phyloP scores from a whole-genome alignment of 768 basidiomycete genomes.

The Austroboletus eburneus region DNA sequence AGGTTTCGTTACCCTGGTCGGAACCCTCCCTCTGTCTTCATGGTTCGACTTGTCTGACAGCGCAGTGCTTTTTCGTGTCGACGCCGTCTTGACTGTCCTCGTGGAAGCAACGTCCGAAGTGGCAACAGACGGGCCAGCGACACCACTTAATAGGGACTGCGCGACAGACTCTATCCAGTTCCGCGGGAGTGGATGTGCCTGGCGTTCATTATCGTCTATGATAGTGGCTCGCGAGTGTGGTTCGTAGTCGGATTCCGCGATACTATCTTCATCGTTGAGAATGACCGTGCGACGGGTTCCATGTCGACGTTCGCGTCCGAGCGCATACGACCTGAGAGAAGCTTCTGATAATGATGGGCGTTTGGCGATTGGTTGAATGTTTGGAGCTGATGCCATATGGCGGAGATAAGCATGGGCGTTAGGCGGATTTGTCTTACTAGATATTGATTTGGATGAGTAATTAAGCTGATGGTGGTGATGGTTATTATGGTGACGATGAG shows the following conservation, averaged over 20 bases:
- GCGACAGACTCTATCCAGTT: conserved; percentile 75
- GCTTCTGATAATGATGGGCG: conserved; percentile 30
- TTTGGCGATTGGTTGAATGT: conserved; percentile 35
- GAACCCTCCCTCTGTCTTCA: conserved; percentile 16
- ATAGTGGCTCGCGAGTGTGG: conserved; percentile 26
- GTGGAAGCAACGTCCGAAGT: conserved; percentile 26
- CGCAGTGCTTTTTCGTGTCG: conserved; percentile 23
- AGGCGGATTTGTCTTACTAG: conserved; percentile 28
- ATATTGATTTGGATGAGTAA: conserved; percentile 22
- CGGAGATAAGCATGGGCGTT: conserved; percentile 67
- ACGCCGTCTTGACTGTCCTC: conserved; percentile 16
- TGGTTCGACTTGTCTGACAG: conserved; percentile 26
- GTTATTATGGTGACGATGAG: conserved; percentile 20
- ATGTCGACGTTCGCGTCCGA: conserved; percentile 19
- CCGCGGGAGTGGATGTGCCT: conserved; percentile 49
- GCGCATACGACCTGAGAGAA: conserved; percentile 32
- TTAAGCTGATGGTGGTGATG: conserved; percentile 20
- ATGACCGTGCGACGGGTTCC: conserved; percentile 30
- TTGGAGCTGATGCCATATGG: conserved; percentile 65
- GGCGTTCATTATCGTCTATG: conserved; percentile 31
- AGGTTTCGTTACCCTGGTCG: conserved; percentile 20
- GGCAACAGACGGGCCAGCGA: conserved; percentile 34
- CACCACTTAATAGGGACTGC: conserved; percentile 56
- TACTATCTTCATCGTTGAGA: conserved; percentile 32
- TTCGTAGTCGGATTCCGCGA: conserved; percentile 19